Evolutionary conservation across 2,329 filamentous ascomycete species (phyloP).

Genomic region (Trichoderma cornu-damae): DNA sequence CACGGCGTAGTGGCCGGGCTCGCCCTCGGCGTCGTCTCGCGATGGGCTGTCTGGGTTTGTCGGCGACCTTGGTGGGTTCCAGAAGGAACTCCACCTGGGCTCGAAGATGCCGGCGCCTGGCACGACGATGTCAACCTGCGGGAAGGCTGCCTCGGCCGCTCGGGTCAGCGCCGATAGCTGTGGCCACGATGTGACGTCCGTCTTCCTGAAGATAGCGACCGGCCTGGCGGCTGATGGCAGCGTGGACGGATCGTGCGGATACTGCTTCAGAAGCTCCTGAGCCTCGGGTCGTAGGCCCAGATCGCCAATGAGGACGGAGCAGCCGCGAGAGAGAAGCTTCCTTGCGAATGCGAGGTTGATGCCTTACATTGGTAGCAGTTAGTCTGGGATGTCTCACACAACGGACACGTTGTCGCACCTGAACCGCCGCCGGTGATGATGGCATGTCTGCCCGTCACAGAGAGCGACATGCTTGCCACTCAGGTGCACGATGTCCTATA

Average conservation of each 20-base stretch:
- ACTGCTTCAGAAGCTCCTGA: background rate
- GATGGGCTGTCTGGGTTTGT: slow-evolving; percentile 2
- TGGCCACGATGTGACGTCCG: background rate
- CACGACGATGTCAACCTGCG: background rate
- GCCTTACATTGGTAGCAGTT: background rate
- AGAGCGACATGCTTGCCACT: background rate
- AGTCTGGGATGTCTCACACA: background rate
- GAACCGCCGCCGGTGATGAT: background rate
- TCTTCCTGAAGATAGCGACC: background rate
- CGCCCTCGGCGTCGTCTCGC: background rate
- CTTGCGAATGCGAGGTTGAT: background rate
- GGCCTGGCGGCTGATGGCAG: background rate
- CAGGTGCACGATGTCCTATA: background rate
- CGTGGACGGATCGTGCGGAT: background rate
- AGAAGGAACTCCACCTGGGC: background rate
- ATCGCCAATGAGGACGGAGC: background rate
- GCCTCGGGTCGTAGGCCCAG: background rate
- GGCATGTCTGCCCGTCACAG: background rate
- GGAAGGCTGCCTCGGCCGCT: background rate
- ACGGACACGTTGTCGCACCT: background rate
- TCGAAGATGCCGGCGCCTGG: background rate
- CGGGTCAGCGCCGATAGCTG: background rate
- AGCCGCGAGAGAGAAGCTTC: background rate
- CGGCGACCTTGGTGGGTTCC: background rate
- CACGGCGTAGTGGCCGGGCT: background rate